Conservation (phyloP, 305 asterid species). For the Plantago coronopus region DNA sequence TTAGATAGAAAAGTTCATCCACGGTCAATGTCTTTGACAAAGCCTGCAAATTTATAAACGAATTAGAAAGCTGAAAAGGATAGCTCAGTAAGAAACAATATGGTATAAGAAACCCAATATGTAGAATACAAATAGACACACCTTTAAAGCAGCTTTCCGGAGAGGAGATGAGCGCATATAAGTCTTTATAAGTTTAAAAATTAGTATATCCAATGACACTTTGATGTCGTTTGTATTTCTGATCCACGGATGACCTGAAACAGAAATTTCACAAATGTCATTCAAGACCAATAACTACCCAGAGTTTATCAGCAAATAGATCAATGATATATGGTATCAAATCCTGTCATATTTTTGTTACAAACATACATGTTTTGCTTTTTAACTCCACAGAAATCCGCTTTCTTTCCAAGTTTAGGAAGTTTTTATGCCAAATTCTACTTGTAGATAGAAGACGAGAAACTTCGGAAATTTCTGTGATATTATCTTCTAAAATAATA, state of each 20-base stretch:
- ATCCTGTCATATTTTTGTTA: too few relatives aligned
- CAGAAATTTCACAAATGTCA: slow-evolving; percentile 5
- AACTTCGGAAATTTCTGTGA: background rate
- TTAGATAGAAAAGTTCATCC: slow-evolving; percentile 61
- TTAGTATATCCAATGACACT: slow-evolving; percentile 52
- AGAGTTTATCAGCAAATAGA: background rate
- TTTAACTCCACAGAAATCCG: too few relatives aligned
- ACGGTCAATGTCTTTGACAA: slow-evolving; percentile 62
- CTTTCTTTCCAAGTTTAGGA: too few relatives aligned
- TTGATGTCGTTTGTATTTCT: slow-evolving; percentile 33
- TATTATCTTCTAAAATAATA: background rate
- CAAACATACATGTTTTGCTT: too few relatives aligned
- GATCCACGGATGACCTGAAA: slow-evolving; percentile 77
- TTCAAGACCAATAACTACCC: background rate
- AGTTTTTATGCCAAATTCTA: too few relatives aligned
- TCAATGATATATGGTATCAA: background rate
- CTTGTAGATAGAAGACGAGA: too few relatives aligned
- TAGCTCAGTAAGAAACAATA: background rate
- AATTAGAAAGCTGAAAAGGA: background rate
- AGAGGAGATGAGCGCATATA: slow-evolving; percentile 70
- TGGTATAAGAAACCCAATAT: background rate
- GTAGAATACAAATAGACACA: slow-evolving; percentile 17
- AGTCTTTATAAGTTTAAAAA: slow-evolving; percentile 57
- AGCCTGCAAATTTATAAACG: slow-evolving; percentile 39
- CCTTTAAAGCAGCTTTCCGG: slow-evolving; percentile 66